Evolutionary conservation across 768 basidiomycete genomes (phyloP).

Genomic region (Tylopilus rubrobrunneus): DNA sequence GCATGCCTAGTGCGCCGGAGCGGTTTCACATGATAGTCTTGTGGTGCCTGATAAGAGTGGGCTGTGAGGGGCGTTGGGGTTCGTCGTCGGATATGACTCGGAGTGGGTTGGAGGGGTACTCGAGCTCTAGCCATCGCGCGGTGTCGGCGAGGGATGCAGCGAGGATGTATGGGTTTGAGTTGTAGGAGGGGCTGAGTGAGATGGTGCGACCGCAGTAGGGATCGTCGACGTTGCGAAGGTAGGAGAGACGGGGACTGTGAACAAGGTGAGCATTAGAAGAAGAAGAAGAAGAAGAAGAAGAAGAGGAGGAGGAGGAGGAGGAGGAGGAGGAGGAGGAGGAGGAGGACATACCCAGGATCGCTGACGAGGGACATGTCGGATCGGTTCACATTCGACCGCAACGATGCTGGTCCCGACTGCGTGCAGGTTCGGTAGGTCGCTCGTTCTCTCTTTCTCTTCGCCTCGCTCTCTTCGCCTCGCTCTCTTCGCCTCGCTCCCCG

Average conservation of each 20-base stretch:
- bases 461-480: neutral
- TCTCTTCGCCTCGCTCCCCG: too few relatives aligned
- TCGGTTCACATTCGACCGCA: neutral
- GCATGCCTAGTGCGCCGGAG: constrained; percentile 70
- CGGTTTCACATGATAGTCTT: constrained; percentile 82
- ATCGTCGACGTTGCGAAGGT: constrained; percentile 86
- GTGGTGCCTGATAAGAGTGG: constrained; percentile 61
- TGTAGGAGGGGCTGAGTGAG: constrained; percentile 71
- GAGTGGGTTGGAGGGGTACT: constrained; percentile 63
- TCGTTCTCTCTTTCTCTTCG: neutral
- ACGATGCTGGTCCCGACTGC: constrained; percentile 40
- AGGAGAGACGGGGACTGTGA: constrained; percentile 79
- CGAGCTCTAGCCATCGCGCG: constrained; percentile 83
- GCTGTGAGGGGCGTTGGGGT: constrained; percentile 9
- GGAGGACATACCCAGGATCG: constrained; percentile 50
- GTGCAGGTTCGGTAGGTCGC: constrained; percentile 52
- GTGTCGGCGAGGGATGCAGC: constrained; percentile 76
- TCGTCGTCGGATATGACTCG: constrained; percentile 76
- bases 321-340: neutral
- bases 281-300: too few relatives aligned
- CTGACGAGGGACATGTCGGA: constrained; percentile 57
- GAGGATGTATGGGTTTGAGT: constrained; percentile 78
- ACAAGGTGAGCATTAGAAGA: constrained; percentile 33
- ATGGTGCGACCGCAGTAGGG: constrained; percentile 80
- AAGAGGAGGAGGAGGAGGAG: too few relatives aligned